Evolutionary conservation across 2,329 filamentous ascomycete species (phyloP).

Genomic region (Aspergillus tamarii): DNA sequence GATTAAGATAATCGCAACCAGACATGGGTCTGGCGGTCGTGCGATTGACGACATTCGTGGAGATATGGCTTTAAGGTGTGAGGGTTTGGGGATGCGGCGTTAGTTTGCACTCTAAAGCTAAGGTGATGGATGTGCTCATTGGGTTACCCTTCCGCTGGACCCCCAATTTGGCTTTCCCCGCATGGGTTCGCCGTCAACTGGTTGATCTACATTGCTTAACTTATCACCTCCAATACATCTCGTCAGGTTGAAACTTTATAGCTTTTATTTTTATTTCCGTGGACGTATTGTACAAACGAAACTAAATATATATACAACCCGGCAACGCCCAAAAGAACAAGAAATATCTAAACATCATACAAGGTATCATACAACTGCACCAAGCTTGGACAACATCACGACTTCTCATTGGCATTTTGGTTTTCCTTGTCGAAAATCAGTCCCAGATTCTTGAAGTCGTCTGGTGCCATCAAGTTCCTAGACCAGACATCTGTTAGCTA

Average conservation of each 20-base stretch:
- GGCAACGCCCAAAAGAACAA: not conserved
- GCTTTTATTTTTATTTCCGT: not conserved
- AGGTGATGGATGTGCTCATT: not conserved
- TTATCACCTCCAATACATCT: not conserved
- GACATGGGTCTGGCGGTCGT: conserved; percentile 57
- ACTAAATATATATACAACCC: not conserved
- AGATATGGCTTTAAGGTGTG: conserved; percentile 9
- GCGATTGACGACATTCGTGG: conserved; percentile 49
- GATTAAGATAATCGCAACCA: conserved; percentile 73
- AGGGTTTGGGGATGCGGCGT: conserved; percentile 3
- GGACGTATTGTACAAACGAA: not conserved
- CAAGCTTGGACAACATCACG: conserved; percentile 9
- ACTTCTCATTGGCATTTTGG: conserved; percentile 16
- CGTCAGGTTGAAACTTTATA: not conserved
- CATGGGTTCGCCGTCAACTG: conserved; percentile 1
- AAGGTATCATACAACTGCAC: conserved; percentile 10
- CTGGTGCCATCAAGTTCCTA: conserved; percentile 93
- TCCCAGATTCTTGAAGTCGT: conserved; percentile 92
- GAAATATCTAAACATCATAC: not conserved
- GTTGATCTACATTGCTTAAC: not conserved
- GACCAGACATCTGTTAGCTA: not conserved
- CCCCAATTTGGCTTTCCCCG: not conserved
- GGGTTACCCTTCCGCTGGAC: not conserved
- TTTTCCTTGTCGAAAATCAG: conserved; percentile 61
- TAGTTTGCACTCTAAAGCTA: conserved; percentile 4